A percentile compares a stretch with the other conserved stretches of the same genome.
phyloP scores from a whole-genome alignment of 2,329 filamentous ascomycete genomes.

The Calonectria ilicicola region DNA sequence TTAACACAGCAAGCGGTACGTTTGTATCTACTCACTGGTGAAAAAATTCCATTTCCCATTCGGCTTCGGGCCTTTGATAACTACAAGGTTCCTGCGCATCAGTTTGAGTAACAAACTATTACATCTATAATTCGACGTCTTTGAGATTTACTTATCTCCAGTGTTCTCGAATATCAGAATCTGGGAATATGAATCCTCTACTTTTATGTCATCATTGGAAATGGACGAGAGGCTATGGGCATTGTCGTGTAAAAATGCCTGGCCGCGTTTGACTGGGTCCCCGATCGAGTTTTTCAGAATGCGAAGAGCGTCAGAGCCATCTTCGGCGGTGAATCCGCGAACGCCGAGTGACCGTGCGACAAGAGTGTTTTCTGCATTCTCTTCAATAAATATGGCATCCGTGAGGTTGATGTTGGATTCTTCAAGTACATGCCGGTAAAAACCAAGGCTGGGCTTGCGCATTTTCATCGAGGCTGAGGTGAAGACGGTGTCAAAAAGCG shows the following conservation, averaged over 20 bases:
- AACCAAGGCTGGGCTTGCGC: neutral
- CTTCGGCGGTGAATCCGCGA: neutral
- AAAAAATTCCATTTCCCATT: neutral
- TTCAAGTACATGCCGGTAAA: neutral
- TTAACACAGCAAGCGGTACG: neutral
- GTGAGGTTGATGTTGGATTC: neutral
- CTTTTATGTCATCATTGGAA: neutral
- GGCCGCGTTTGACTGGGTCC: neutral
- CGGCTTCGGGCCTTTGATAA: neutral
- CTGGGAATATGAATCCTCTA: neutral
- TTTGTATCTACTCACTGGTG: neutral
- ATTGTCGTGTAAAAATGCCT: neutral
- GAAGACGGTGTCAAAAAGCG: neutral
- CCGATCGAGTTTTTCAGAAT: neutral
- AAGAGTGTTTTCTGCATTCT: neutral
- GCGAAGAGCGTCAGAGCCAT: neutral
- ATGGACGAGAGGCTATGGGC: neutral
- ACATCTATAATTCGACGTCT: no score
- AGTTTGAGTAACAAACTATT: no score
- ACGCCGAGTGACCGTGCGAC: neutral
- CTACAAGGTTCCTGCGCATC: neutral
- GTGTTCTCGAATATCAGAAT: neutral
- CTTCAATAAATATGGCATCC: neutral
- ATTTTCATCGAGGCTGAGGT: neutral
- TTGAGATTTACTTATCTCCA: neutral